Evolutionary conservation across 495 filamentous ascomycete genomes (phyloP).

Genomic region (Wilcoxina mikolae): DNA sequence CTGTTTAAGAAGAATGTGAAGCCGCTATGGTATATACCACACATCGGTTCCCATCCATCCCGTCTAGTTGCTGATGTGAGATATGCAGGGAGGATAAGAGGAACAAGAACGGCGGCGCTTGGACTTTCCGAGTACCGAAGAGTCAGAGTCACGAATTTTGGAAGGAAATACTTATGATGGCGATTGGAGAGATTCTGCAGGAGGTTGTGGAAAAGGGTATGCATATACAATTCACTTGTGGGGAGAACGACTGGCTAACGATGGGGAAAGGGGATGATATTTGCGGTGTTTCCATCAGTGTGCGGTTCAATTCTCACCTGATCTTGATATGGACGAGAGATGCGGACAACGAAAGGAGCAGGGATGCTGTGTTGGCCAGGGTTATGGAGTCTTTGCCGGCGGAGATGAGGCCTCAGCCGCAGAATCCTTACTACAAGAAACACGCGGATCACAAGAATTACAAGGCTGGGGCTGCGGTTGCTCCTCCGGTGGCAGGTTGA

Average conservation of each 20-base stretch:
- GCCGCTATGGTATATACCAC: conserved; percentile 51
- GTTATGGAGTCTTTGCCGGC: conserved; percentile 54
- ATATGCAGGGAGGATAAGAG: conserved; percentile 52
- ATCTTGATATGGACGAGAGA: conserved; percentile 85
- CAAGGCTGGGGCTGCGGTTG: background rate
- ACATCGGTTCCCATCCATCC: too few relatives aligned
- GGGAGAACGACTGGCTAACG: background rate
- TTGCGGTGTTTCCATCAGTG: conserved; percentile 55
- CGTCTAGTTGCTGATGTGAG: too few relatives aligned
- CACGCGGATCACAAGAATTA: conserved; percentile 45
- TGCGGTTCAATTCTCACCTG: conserved; percentile 61
- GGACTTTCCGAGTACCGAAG: conserved; percentile 78
- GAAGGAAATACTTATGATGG: conserved; percentile 63
- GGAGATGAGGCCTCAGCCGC: conserved; percentile 50
- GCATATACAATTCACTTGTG: too few relatives aligned
- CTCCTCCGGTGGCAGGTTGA: too few relatives aligned
- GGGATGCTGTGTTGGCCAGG: conserved; percentile 51
- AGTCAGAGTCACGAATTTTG: conserved; percentile 56
- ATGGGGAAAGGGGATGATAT: conserved; percentile 53
- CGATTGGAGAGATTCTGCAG: conserved; percentile 73
- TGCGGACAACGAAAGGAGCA: conserved; percentile 52
- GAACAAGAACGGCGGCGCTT: conserved; percentile 65
- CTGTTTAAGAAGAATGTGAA: conserved; percentile 76
- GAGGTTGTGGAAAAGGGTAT: conserved; percentile 50
- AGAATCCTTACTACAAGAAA: conserved; percentile 46